These are phyloP conservation scores for Pythium myriotylum DNA, from an alignment of 352 stramenopile species.

Conservation along the genomic window DNA sequence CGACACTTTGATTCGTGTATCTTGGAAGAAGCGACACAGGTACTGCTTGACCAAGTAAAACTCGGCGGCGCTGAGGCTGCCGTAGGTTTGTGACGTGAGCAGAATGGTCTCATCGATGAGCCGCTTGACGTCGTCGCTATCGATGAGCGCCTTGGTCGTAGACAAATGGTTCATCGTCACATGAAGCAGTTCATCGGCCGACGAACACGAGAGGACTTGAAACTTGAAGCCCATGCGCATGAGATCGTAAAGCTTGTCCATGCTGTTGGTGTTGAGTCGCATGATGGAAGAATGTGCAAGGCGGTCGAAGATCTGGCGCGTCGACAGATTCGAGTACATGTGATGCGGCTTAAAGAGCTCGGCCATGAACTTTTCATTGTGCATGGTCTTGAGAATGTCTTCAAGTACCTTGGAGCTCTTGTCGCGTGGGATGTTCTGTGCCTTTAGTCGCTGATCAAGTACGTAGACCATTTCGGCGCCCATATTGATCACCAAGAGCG, in stretches of 20 bases:
- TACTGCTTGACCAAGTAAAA: conserved; percentile 87
- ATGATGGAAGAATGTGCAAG: conserved; percentile 95
- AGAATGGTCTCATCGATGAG: conserved; percentile 82
- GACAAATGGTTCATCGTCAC: conserved; percentile 89
- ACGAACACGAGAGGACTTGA: conserved; percentile 83
- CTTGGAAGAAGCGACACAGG: conserved; percentile 89
- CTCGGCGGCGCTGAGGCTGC: conserved; percentile 57
- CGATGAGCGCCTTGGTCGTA: conserved; percentile 75
- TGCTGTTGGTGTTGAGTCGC: conserved; percentile 92
- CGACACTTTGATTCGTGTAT: conserved; percentile 90
- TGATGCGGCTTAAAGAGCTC: conserved; percentile 93
- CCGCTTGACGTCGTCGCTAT: conserved; percentile 59
- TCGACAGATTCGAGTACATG: conserved; percentile 90
- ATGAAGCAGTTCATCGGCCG: conserved; percentile 84
- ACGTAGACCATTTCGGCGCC: conserved; percentile 95
- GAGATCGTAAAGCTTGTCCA: conserved; percentile 95
- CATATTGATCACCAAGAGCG: conserved; percentile 94
- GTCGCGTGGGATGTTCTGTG: conserved; percentile 88
- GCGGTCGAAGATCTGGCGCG: conserved; percentile 90
- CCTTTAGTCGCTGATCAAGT: conserved; percentile 90
- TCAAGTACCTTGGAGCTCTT: conserved; percentile 92
- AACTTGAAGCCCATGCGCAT: conserved; percentile 97
- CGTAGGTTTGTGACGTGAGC: conserved; percentile 74
- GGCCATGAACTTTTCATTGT: conserved; percentile 90
- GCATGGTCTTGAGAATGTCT: conserved; percentile 93